A percentile compares a stretch with the other conserved stretches of the same genome.
Evolutionary conservation across 257 asterid genomes (phyloP).

Genomic region (Sherardia arvensis): DNA sequence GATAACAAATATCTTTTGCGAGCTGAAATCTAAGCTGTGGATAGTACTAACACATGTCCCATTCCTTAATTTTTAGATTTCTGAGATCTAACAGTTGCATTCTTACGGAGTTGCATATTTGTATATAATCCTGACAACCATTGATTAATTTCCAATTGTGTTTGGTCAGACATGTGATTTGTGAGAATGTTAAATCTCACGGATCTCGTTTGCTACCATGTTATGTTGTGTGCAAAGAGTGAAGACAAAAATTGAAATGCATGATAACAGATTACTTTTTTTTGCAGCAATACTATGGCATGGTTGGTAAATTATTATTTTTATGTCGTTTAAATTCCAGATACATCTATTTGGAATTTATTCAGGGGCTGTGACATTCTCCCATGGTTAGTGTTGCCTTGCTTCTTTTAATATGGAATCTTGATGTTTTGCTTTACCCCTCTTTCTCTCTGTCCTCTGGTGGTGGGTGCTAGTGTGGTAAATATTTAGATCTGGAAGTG

Average conservation of each 20-base stretch:
- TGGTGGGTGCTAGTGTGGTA: not conserved
- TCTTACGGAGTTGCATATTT: not conserved
- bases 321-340: not conserved
- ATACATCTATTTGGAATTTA: not conserved
- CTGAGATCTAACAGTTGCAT: not conserved
- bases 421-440: not conserved
- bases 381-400: not conserved
- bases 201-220: not conserved
- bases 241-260: not conserved
- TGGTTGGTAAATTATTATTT: not conserved
- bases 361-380: not conserved
- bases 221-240: not conserved
- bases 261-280: not conserved
- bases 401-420: not conserved
- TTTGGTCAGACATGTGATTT: not conserved
- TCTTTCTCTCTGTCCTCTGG: not conserved
- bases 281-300: no score
- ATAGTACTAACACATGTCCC: not conserved
- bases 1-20: no score
- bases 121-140: not conserved
- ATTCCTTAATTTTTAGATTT: not conserved
- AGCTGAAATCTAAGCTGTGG: not conserved
- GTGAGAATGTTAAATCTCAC: not conserved
- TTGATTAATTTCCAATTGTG: not conserved
- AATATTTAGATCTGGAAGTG: not conserved